Base-by-base conservation (phyloP, 2,329 filamentous ascomycete genomes). In the Mariannaea sp. region DNA sequence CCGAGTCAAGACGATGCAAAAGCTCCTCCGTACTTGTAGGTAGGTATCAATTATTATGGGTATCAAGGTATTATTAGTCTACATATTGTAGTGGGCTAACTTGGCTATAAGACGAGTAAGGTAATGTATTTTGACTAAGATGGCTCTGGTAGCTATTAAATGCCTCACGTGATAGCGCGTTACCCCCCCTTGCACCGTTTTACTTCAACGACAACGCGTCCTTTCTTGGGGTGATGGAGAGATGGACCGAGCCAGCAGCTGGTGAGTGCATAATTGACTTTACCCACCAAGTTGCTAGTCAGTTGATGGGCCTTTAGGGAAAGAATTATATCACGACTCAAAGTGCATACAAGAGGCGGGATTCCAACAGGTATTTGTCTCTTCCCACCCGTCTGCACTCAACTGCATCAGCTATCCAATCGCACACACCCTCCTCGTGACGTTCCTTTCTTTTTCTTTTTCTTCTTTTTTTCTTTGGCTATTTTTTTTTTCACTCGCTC, bases 131-230 rank as follows among this genome's bases (percentile, higher is more conserved):
- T n/a, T n/a, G n/a, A n/a, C n/a, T n/a, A n/a, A 16, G 12, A n/a
- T 32, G 29, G 10, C 29, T 8, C 29, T 32, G 7, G 13, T 8
- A 32, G 13, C n/a, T n/a, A 10, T 6, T 12, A 10, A 5, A 32
- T 32, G 14, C 19, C 26, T 46, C 51, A 54, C 51, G 51, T 54
- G 51, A 54, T 27, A 49, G 26, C 51, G 45, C 51, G 51, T 24
- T 54, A 9, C 6, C 32, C 20, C 39, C 29, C 33, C 22, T n/a
- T 24, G 8, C 22, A 24, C n/a, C n/a, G n/a, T n/a, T n/a, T n/a
- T 17, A 24, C 16, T 46, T 27, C 13, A 16, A 40, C 45, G 20
- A 27, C 39, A 53, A 39, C 51, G 45, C 40, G 40, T 44, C 14
- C 8, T n/a, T n/a, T n/a, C 24, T 4, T 12, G 29, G n/a, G 12